Percentiles rank a stretch among this genome's conserved stretches.
Conservation (phyloP, 83 land plant species). For the Isoetes engelmannii region DNA sequence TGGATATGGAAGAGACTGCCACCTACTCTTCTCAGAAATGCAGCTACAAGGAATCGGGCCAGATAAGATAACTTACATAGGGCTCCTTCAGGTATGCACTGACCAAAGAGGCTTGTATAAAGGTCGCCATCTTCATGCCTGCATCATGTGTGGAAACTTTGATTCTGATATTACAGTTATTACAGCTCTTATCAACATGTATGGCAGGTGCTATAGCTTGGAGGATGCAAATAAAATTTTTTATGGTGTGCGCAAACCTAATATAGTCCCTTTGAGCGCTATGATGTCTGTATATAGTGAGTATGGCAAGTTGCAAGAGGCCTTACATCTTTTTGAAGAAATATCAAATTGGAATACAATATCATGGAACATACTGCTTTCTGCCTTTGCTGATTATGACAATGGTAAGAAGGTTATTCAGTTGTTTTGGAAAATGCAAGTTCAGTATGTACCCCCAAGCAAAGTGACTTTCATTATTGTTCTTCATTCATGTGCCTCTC, state of each 20-base stretch:
- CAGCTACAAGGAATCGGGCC: slow-evolving; percentile 18
- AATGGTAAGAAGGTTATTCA: slow-evolving; percentile 32
- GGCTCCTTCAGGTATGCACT: slow-evolving; percentile 26
- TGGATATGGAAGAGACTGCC: slow-evolving; percentile 22
- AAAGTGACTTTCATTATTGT: not conserved
- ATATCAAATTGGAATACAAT: slow-evolving; percentile 27
- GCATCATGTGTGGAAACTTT: slow-evolving; percentile 23
- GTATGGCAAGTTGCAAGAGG: slow-evolving; percentile 12
- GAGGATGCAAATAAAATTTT: slow-evolving; percentile 21
- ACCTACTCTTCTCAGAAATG: slow-evolving; percentile 31
- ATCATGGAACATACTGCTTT: slow-evolving; percentile 48
- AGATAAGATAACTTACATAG: slow-evolving; percentile 23
- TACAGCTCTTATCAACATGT: slow-evolving; percentile 54
- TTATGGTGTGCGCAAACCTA: not conserved
- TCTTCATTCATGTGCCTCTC: no score
- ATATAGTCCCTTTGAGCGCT: slow-evolving; percentile 17
- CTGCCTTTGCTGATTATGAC: slow-evolving; percentile 47
- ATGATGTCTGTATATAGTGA: slow-evolving; percentile 19
- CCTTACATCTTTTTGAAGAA: slow-evolving; percentile 31
- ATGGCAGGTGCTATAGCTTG: slow-evolving; percentile 44
- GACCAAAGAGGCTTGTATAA: slow-evolving; percentile 31
- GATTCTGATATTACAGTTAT: slow-evolving; percentile 8
- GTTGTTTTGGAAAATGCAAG: slow-evolving; percentile 29
- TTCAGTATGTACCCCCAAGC: slow-evolving; percentile 24
- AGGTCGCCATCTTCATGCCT: slow-evolving; percentile 45